Evolutionary conservation across 2,329 filamentous ascomycete genomes (phyloP).

Genomic region (Diaporthe sp.): DNA sequence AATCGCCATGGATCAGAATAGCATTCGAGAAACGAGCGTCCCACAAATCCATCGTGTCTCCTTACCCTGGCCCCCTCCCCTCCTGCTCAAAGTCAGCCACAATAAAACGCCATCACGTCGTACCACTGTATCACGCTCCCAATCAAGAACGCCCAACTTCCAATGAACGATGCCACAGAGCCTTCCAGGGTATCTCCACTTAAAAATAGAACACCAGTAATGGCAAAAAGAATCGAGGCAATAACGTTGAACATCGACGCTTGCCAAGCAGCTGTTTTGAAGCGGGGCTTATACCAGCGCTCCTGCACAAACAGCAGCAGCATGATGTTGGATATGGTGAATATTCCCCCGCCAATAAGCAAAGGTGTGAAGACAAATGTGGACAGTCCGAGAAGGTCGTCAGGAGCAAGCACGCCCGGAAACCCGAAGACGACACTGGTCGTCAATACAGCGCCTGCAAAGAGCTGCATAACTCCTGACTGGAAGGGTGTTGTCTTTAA

Average conservation of each 20-base stretch:
- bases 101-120: slow-evolving; percentile 43
- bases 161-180: slow-evolving; percentile 33
- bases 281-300: slow-evolving; percentile 2
- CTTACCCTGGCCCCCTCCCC: too few species aligned
- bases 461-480: not conserved
- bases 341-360: not conserved
- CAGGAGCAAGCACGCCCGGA: slow-evolving; percentile 1
- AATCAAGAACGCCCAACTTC: slow-evolving; percentile 37
- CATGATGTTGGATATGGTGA: slow-evolving; percentile 11
- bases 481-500: slow-evolving; percentile 3
- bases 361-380: slow-evolving; percentile 11
- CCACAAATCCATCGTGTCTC: not conserved
- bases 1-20: not conserved
- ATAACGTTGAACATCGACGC: not conserved
- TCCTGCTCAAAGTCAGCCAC: not conserved
- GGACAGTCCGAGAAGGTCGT: not conserved
- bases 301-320: not conserved
- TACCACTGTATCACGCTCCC: slow-evolving; percentile 41
- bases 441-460: not conserved
- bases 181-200: not conserved
- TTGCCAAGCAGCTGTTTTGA: not conserved
- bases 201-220: not conserved
- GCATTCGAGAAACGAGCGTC: not conserved
- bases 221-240: not conserved
- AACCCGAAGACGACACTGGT: not conserved